These are phyloP conservation scores for Aurinia saxatilis DNA, from an alignment of 345 rosid species.

Conservation along the genomic window DNA sequence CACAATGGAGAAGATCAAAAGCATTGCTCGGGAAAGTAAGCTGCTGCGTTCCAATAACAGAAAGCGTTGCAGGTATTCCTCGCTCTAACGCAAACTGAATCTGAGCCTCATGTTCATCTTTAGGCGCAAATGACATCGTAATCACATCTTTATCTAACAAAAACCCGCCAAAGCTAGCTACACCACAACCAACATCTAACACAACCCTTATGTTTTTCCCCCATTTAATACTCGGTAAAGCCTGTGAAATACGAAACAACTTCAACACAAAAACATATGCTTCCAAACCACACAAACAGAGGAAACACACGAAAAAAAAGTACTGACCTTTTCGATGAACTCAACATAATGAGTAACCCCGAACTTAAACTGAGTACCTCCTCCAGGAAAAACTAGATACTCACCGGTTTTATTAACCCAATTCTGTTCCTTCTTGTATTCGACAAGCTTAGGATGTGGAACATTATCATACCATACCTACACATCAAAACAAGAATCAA, in stretches of 20 bases:
- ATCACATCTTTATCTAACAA: constrained; percentile 68
- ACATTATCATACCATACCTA: constrained; percentile 83
- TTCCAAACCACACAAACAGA: neutral
- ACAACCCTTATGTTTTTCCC: constrained; percentile 61
- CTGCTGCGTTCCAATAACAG: constrained; percentile 81
- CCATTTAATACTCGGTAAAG: constrained; percentile 63
- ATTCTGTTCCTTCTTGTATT: constrained; percentile 89
- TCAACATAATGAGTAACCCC: constrained; percentile 66
- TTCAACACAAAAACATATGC: neutral
- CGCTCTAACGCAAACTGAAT: constrained; percentile 92
- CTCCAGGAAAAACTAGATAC: constrained; percentile 77
- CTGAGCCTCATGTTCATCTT: constrained; percentile 98
- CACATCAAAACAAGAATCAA: neutral
- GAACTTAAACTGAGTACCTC: constrained; percentile 87
- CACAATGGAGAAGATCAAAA: constrained; percentile 86
- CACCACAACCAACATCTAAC: constrained; percentile 91
- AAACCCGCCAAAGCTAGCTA: constrained; percentile 90
- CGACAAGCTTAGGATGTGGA: constrained; percentile 93
- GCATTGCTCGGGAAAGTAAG: constrained; percentile 62
- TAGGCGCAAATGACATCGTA: constrained; percentile 93
- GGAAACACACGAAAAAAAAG: neutral
- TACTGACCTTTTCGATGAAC: constrained; percentile 55
- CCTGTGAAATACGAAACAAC: constrained; percentile 30
- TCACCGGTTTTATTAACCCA: constrained; percentile 74
- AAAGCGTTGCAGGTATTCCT: constrained; percentile 84